phyloP scores from a whole-genome alignment of 345 rosid species.

The Durio zibethinus region DNA sequence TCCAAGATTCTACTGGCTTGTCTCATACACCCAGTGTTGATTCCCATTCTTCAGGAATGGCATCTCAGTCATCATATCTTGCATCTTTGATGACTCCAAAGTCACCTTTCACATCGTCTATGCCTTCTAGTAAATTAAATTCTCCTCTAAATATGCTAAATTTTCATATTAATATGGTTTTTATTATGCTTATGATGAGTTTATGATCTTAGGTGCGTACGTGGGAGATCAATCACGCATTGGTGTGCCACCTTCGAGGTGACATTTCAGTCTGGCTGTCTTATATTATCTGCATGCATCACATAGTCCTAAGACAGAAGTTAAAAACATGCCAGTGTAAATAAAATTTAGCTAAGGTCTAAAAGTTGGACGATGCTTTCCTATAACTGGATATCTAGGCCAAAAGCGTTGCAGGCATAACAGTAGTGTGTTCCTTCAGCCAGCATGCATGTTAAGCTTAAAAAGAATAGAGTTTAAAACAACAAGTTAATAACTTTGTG shows the following conservation, averaged over 20 bases:
- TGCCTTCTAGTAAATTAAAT: slow-evolving; percentile 37
- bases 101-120: slow-evolving; percentile 28
- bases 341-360: neutral
- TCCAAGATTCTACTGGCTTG: slow-evolving; percentile 31
- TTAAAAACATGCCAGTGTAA: neutral
- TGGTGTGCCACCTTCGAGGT: slow-evolving; percentile 42
- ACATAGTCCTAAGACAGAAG: neutral
- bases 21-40: slow-evolving; percentile 25
- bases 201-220: slow-evolving; percentile 37
- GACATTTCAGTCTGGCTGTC: slow-evolving; percentile 12
- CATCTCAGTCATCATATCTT: slow-evolving; percentile 38
- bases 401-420: neutral
- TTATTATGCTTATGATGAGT: neutral
- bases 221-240: slow-evolving; percentile 39
- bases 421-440: neutral
- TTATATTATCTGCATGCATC: neutral
- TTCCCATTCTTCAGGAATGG: slow-evolving; percentile 35
- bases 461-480: neutral
- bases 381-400: neutral
- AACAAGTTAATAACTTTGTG: neutral
- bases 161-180: neutral
- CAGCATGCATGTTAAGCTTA: neutral
- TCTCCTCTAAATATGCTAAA: neutral
- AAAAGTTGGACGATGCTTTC: neutral
- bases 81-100: slow-evolving; percentile 23